These are phyloP conservation scores for Dictyostelium citrinum DNA, from an alignment of 78 protist species.

Conservation along the genomic window DNA sequence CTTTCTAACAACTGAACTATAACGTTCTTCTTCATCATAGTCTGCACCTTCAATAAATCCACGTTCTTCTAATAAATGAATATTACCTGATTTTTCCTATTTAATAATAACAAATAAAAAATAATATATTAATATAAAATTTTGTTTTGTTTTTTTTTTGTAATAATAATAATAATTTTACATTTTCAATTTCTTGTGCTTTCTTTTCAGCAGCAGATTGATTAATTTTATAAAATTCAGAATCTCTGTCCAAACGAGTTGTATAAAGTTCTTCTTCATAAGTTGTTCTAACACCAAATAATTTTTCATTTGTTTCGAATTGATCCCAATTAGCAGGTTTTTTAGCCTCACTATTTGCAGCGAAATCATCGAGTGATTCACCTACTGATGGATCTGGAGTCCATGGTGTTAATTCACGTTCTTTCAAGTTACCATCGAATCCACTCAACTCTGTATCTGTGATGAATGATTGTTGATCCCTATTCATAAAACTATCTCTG, in stretches of 20 bases:
- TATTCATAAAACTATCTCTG: neutral
- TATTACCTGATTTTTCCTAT: constrained; percentile 63
- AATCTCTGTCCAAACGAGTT: constrained; percentile 37
- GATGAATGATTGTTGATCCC: neutral
- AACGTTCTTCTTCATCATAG: constrained; percentile 85
- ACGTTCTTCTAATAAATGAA: constrained; percentile 82
- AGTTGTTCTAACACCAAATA: constrained; percentile 58
- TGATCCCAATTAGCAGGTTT: constrained; percentile 80
- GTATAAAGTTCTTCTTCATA: constrained; percentile 82
- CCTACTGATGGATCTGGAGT: neutral
- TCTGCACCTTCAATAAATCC: constrained; percentile 53
- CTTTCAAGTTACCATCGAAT: constrained; percentile 53
- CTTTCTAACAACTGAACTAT: constrained; percentile 79
- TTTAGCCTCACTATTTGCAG: neutral
- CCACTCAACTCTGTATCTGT: constrained; percentile 81
- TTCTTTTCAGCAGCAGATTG: constrained; percentile 33
- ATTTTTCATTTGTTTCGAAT: constrained; percentile 78
- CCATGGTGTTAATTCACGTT: constrained; percentile 68
- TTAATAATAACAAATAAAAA: neutral
- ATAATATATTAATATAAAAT: neutral
- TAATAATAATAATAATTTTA: too few species aligned
- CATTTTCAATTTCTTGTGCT: constrained; percentile 82
- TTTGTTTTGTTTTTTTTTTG: neutral
- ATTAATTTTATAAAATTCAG: constrained; percentile 16
- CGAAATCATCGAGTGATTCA: constrained; percentile 12